These are phyloP conservation scores for Xylariomycetidae sp. DNA, from an alignment of 2,329 filamentous ascomycete genomes.

Conservation along the genomic window DNA sequence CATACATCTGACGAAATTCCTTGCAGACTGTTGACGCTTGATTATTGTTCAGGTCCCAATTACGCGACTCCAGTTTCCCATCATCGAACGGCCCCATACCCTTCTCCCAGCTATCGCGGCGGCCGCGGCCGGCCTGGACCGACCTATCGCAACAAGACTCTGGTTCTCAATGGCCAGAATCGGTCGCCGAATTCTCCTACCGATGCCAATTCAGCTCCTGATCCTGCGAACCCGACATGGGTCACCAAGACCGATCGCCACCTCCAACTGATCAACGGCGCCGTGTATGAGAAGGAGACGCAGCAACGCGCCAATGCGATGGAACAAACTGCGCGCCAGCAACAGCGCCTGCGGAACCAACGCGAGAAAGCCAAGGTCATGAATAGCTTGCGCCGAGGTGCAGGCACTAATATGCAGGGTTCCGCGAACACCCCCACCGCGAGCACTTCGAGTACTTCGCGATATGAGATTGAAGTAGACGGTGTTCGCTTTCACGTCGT, in stretches of 20 bases:
- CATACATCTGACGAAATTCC: too few relatives aligned
- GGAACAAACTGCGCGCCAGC: conserved; percentile 59
- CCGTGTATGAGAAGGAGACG: conserved; percentile 68
- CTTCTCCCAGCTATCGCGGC: conserved; percentile 18
- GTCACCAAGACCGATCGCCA: conserved; percentile 70
- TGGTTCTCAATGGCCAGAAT: conserved; percentile 25
- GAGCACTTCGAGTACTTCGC: conserved; percentile 33
- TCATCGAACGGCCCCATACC: conserved; percentile 24
- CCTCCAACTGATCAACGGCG: conserved; percentile 75
- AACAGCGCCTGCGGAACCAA: conserved; percentile 45
- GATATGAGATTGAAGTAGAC: conserved; percentile 63
- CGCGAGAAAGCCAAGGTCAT: conserved; percentile 53
- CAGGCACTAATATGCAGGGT: conserved; percentile 14
- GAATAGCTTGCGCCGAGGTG: conserved; percentile 36
- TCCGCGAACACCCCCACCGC: conserved; percentile 25
- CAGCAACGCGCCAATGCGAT: conserved; percentile 65
- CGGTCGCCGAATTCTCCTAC: conserved; percentile 17
- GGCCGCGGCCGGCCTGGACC: conserved; percentile 19
- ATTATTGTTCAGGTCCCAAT: conserved; percentile 14
- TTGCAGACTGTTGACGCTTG: too few relatives aligned
- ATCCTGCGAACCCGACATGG: conserved; percentile 45
- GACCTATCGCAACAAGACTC: conserved; percentile 25
- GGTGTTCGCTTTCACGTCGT: conserved; percentile 69
- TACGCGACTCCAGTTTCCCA: conserved; percentile 15
- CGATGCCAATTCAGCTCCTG: conserved; percentile 25